Evolutionary conservation across 306 rosid species (phyloP).

Genomic region (Delonix regia): DNA sequence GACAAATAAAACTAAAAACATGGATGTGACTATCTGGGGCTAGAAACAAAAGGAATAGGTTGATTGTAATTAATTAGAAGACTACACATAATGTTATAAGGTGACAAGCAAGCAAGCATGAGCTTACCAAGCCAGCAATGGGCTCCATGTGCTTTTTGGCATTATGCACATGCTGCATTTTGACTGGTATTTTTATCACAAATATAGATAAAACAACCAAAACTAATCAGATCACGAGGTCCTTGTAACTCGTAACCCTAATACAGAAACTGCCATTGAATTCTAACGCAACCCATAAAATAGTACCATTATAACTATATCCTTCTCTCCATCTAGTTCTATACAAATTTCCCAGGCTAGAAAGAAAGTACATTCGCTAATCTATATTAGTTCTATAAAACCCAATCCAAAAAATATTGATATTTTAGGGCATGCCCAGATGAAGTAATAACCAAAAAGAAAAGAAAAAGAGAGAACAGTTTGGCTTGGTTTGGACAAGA

Average conservation of each 20-base stretch:
- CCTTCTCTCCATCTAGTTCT: neutral
- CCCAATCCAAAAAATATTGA: neutral
- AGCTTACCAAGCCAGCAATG: constrained; percentile 42
- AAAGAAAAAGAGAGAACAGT: neutral
- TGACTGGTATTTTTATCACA: constrained; percentile 35
- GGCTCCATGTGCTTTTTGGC: constrained; percentile 62
- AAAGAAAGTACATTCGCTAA: neutral
- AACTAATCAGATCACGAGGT: neutral
- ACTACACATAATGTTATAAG: constrained; percentile 4
- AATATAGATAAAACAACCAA: constrained; percentile 7
- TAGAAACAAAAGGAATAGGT: constrained; percentile 29
- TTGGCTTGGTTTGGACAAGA: neutral
- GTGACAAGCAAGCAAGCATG: constrained; percentile 35
- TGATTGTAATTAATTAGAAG: constrained; percentile 35
- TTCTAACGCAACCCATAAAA: neutral
- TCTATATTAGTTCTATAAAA: neutral
- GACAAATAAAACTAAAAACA: constrained; percentile 6
- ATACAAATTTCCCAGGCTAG: neutral
- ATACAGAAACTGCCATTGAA: neutral
- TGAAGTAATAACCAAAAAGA: neutral
- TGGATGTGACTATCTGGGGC: constrained; percentile 34
- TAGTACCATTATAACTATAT: neutral
- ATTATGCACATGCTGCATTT: constrained; percentile 44
- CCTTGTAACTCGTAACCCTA: constrained; percentile 28
- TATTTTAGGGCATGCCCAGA: neutral